These are phyloP conservation scores for Candida gigantensis DNA, from an alignment of 1,139 yeast species.

Conservation along the genomic window DNA sequence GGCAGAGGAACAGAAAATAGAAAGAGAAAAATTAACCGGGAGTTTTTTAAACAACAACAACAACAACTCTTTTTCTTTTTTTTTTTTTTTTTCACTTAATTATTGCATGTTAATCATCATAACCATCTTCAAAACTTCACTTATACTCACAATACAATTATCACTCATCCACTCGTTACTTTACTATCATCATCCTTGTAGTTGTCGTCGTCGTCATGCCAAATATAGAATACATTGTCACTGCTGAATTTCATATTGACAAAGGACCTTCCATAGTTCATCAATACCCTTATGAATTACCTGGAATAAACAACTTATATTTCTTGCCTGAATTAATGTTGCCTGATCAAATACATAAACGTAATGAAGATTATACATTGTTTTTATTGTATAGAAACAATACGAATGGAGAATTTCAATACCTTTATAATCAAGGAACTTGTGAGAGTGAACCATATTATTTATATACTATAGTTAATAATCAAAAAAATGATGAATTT, in stretches of 20 bases:
- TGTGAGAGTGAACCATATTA: conserved; percentile 49
- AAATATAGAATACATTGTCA: conserved; percentile 46
- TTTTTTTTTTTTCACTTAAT: too few species aligned
- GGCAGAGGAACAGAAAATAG: too few species aligned
- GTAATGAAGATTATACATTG: conserved; percentile 62
- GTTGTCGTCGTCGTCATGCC: conserved; percentile 13
- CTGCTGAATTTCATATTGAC: conserved; percentile 61
- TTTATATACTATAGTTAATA: conserved; percentile 58
- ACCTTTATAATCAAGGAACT: conserved; percentile 29
- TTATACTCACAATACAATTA: too few species aligned
- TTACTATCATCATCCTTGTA: background rate
- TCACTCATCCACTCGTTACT: too few species aligned
- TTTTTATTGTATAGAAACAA: conserved; percentile 49
- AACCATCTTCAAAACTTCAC: too few species aligned
- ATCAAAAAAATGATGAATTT: conserved; percentile 44
- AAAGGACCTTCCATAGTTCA: conserved; percentile 53
- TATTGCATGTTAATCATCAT: too few species aligned
- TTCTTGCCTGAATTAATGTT: conserved; percentile 60
- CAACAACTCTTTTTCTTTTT: too few species aligned
- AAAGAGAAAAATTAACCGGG: too few species aligned
- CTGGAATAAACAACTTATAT: conserved; percentile 42
- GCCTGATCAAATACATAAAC: conserved; percentile 61
- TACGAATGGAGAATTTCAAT: conserved; percentile 43
- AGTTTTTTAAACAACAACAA: too few species aligned
- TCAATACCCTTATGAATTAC: conserved; percentile 50